Evolutionary conservation across 768 basidiomycete species (phyloP).

Genomic region (Lentinula sp.): DNA sequence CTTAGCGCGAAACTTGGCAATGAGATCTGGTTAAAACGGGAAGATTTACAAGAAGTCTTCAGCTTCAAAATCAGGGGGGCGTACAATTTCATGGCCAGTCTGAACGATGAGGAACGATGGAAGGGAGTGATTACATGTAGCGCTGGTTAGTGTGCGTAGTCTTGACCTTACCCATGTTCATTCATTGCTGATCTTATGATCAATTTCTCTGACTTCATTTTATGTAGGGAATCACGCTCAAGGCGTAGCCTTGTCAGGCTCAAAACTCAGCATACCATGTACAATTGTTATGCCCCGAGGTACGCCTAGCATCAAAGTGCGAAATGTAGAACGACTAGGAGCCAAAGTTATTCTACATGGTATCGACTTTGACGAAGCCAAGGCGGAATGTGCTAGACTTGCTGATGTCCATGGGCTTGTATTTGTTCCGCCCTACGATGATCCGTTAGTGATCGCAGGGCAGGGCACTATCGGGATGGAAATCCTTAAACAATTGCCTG

Average conservation of each 20-base stretch:
- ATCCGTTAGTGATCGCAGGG: conserved; percentile 94
- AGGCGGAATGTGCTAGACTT: conserved; percentile 86
- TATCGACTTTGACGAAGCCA: conserved; percentile 92
- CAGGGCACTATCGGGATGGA: conserved; percentile 96
- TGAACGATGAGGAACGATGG: conserved; percentile 87
- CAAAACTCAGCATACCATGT: conserved; percentile 82
- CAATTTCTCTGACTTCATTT: not conserved
- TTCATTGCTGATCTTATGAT: conserved; percentile 5
- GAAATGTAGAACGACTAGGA: conserved; percentile 90
- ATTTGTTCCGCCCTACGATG: conserved; percentile 96
- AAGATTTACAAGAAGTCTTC: conserved; percentile 96
- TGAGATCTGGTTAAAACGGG: conserved; percentile 93
- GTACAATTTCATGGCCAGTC: conserved; percentile 95
- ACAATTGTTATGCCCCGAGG: conserved; percentile 99
- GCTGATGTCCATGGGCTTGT: conserved; percentile 69
- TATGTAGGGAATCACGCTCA: conserved; percentile 93
- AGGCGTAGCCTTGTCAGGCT: conserved; percentile 94
- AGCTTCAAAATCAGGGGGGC: conserved; percentile 99
- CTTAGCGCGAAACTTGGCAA: conserved; percentile 86
- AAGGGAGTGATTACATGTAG: conserved; percentile 98
- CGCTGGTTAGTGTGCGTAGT: conserved; percentile 80
- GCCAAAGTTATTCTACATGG: conserved; percentile 94
- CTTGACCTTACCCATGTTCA: conserved; percentile 10
- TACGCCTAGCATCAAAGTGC: conserved; percentile 94
- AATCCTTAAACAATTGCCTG: conserved; percentile 81